phyloP scores from a whole-genome alignment of 1,284 basidiomycete species.

The Rhodofomes roseus region DNA sequence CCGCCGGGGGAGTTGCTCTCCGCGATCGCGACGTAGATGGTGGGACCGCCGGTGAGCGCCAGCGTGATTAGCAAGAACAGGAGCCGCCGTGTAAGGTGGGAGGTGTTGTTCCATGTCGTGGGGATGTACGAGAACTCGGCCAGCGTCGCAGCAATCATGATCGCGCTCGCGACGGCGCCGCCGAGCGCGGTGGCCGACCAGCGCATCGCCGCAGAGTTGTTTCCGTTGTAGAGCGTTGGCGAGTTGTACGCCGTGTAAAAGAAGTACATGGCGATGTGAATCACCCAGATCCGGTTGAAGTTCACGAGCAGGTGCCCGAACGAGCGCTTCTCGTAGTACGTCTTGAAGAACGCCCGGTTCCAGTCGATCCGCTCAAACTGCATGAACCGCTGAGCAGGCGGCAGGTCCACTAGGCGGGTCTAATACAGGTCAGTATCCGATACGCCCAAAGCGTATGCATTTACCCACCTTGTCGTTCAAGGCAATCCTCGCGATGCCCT shows the following conservation, averaged over 20 bases:
- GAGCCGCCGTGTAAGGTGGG: slow-evolving; percentile 85
- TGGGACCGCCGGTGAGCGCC: slow-evolving; percentile 83
- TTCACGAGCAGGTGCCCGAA: slow-evolving; percentile 94
- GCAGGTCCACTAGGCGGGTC: slow-evolving; percentile 86
- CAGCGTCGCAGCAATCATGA: slow-evolving; percentile 92
- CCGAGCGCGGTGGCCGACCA: slow-evolving; percentile 91
- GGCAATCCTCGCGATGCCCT: slow-evolving; percentile 92
- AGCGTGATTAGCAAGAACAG: slow-evolving; percentile 84
- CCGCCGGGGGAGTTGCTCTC: slow-evolving; percentile 59
- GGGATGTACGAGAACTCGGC: slow-evolving; percentile 95
- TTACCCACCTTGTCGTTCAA: slow-evolving; percentile 78
- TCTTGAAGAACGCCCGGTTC: slow-evolving; percentile 95
- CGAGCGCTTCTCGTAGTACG: slow-evolving; percentile 93
- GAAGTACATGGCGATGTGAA: slow-evolving; percentile 90
- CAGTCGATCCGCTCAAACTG: slow-evolving; percentile 94
- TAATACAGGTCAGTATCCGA: slow-evolving; percentile 24
- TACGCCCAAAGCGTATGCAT: not conserved
- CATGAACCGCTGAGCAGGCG: slow-evolving; percentile 90
- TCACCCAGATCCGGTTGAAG: slow-evolving; percentile 97
- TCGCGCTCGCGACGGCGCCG: slow-evolving; percentile 84
- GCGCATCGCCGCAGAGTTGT: slow-evolving; percentile 65
- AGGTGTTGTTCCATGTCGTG: slow-evolving; percentile 96
- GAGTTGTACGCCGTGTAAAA: slow-evolving; percentile 96
- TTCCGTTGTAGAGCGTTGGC: slow-evolving; percentile 72
- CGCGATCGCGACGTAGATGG: slow-evolving; percentile 83